Evolutionary conservation across 2,329 filamentous ascomycete genomes (phyloP), one percentile per base, ranked within the genome.

Genomic region (Geosmithia morbida): DNA sequence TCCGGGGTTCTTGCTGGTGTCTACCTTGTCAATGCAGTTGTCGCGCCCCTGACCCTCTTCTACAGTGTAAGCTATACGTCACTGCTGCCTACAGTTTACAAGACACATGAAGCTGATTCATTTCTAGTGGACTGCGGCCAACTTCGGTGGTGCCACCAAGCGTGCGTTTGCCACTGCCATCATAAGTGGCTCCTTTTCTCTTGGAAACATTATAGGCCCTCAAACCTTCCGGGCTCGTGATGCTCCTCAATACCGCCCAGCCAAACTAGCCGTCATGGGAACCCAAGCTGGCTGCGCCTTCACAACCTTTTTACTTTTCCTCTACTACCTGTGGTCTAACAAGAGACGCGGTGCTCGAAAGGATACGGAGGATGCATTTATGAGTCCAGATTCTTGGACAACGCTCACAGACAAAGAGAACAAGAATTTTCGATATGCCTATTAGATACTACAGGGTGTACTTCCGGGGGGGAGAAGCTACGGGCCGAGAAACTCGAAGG

Each of bases 351-450:
- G 56, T 46, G 49, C 47, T 41, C 57, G 54, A 18, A 54, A 57
- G 22, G 56, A 65, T 48, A 59, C 55, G 17, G 66, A 73, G 52
- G 68, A 68, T 16, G 55, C 56, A 1, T 68, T 61, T 51, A 56
- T 68, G 61, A 57, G 59, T 8, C 65, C 61, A 2, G 64, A 70
- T 49, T 61, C 63, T 4, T 78, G 65, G 69, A 61, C 61, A 39
- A 66, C 68, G 20, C 58, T 74, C 62, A 80, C 75, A 7, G 77
- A 80, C 50, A 67, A 59, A 54, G 69, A 80, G 60, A 79, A 81
- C 53, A 68, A 66, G 54, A 67, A 65, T 18, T 79, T 80, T 56
- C 66, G 72, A 45, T 79, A 80, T 54, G 62, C 62, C 1, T 69
- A 69, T 43, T 69, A 44, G 39, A 16, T 37, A 11, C 14, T 11